Percentiles rank a stretch among this genome's conserved stretches.
Evolutionary conservation across 768 basidiomycete species (phyloP).

Genomic region (Leccinum subgranulosum): DNA sequence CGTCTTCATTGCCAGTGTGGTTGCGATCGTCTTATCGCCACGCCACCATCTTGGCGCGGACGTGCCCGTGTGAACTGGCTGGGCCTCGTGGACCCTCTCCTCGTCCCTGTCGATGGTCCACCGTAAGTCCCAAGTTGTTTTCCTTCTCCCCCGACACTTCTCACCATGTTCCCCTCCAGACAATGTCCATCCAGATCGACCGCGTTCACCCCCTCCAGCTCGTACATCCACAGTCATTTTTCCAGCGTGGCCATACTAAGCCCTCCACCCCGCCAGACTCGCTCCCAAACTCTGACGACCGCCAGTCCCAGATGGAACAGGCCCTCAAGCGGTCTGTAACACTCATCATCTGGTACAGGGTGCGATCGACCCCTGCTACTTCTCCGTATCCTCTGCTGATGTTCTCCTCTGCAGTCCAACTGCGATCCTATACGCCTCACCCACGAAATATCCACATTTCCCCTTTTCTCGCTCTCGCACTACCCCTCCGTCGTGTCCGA

Average conservation of each 20-base stretch:
- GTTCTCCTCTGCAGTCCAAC: constrained; percentile 36
- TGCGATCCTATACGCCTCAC: constrained; percentile 56
- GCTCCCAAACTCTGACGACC: constrained; percentile 18
- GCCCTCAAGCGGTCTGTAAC: constrained; percentile 54
- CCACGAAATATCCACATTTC: constrained; percentile 59
- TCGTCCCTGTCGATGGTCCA: too few relatives aligned
- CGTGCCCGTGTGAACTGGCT: too few relatives aligned
- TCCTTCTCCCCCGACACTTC: not conserved
- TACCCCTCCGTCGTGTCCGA: constrained; percentile 51
- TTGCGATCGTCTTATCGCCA: too few relatives aligned
- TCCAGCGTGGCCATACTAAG: constrained; percentile 11
- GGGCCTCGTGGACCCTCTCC: too few relatives aligned
- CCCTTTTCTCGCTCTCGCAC: constrained; percentile 57
- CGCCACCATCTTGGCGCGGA: too few relatives aligned
- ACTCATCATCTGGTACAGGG: constrained; percentile 70
- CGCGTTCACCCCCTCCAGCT: constrained; percentile 19
- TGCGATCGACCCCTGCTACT: constrained; percentile 20
- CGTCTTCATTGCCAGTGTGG: too few relatives aligned
- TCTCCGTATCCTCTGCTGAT: constrained; percentile 3
- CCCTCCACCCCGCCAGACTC: constrained; percentile 8
- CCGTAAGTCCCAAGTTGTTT: too few relatives aligned
- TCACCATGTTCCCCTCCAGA: constrained; percentile 1
- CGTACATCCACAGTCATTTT: constrained; percentile 3
- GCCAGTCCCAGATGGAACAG: constrained; percentile 33
- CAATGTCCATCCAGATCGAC: constrained; percentile 29